phyloP scores from a whole-genome alignment of 2,329 filamentous ascomycete genomes.

The Cercospora sp. region DNA sequence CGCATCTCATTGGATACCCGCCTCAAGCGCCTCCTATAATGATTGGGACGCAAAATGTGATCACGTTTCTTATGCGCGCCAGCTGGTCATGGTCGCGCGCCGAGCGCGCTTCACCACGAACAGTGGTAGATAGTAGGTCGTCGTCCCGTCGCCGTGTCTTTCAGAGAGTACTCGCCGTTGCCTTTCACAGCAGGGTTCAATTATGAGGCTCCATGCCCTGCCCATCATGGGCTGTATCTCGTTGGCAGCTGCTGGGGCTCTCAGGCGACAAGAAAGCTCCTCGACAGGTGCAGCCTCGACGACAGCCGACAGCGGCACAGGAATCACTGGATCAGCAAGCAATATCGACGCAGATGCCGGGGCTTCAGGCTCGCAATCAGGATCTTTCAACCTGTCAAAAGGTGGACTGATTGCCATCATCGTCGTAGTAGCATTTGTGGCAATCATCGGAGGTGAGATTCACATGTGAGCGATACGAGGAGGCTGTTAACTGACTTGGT shows the following conservation, averaged over 20 bases:
- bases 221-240: background rate
- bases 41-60: slow-evolving; percentile 6
- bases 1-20: slow-evolving; percentile 12
- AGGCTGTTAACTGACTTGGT: background rate
- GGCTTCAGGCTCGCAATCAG: slow-evolving; percentile 59
- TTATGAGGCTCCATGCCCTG: slow-evolving; percentile 6
- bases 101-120: background rate
- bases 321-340: slow-evolving; percentile 13
- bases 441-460: slow-evolving; percentile 63
- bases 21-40: background rate
- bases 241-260: slow-evolving; percentile 4
- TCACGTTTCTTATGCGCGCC: background rate
- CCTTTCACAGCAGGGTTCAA: slow-evolving; percentile 1
- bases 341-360: slow-evolving; percentile 51
- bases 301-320: background rate
- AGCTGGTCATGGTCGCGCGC: background rate
- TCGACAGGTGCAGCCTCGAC: background rate
- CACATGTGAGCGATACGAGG: background rate
- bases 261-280: slow-evolving; percentile 4
- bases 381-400: slow-evolving; percentile 63
- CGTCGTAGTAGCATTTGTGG: slow-evolving; percentile 66
- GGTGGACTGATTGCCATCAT: slow-evolving; percentile 74
- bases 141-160: background rate
- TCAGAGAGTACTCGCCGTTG: background rate
- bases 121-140: slow-evolving; percentile 7